Evolutionary conservation across 2,329 filamentous ascomycete species (phyloP), one percentile per base, ranked within the genome.

Genomic region (Botrytis porri): DNA sequence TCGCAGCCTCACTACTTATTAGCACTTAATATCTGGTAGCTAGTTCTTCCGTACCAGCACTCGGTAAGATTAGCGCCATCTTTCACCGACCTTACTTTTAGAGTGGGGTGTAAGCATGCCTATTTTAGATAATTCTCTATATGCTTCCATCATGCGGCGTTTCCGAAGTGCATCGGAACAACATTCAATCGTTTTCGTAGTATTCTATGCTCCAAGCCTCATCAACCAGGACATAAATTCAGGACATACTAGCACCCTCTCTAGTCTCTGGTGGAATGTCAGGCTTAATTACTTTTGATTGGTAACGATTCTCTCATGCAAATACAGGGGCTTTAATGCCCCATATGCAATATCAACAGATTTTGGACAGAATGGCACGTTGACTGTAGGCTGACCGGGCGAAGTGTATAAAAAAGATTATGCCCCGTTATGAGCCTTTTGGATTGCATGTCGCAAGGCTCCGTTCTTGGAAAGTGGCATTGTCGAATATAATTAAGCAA

Each of bases 381-480:
- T n/a, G 25, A 54, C 25, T 54, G 48, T n/a, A 54, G 12, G 48
- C 25, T 54, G 48, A n/a, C 48, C 48, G 48, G 48, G 48, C 48
- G 48, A 54, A 54, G 16, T 7, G 2, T 16, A n/a, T 14, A 12
- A n/a, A 54, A 54, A 16, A 14, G 12, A 16, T 14, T n/a, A 54
- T 54, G 25, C 48, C 45, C 20, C 45, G 20, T 22, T 48, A 22
- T 22, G 8, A 45, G 43, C 43, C 20, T 48, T 10, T 48, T 48
- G 20, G 8, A 22, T 8, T 48, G 20, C 20, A 4, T 25, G 45
- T 48, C 20, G 45, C 48, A 51, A 51, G 5, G 25, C 48, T n/a
- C 25, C 12, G 2, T 51, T 51, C 4, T 12, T 14, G 0, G 1
- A 1, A n/a, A 14, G 0, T 51, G 4, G 4, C 25, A 3, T 54